Base-by-base conservation (phyloP, 805 yeast genomes). In the Saccharomycopsis sp. region DNA sequence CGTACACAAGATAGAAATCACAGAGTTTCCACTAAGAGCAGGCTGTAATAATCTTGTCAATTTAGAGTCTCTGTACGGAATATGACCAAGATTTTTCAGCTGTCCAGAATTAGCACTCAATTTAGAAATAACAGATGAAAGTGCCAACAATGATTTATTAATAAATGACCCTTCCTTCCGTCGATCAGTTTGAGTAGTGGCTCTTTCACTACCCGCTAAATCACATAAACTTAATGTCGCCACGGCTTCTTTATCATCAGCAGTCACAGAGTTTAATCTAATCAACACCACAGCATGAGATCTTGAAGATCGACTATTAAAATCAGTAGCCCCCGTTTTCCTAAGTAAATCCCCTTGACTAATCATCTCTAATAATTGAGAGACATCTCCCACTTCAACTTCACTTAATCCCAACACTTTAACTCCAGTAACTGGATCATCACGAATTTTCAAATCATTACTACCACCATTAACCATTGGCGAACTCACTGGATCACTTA, bases 171-270 rank as follows among this genome's bases (percentile, higher is more conserved):
- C 98, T 65, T 90, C 98, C 61, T 88, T 86, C 44, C 97, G 68
- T 55, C 97, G 72, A 57, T 86, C 96, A 21, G 46, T 20, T 45
- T 66, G 67, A 1, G 60, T 59, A 0, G 85, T 70, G 0, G 94
- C 95, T 42, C 84, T 74, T 63, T 90, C 98, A n/a, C 95, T 84
- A 23, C 98, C 98, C 0, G 98, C 98, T 56, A 90, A 72, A 64
- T 90, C 98, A 66, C 97, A 90, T 45, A 90, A 69, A 27, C 90
- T 85, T 26, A 90, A 73, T 0, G 87, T 79, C 28, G 88, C 73
- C 31, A 67, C 62, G 13, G 62, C 64, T 26, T 59, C 59, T 4
- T 69, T 71, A 9, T 67, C 61, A 0, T 56, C 51, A 9, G 65
- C 44, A 58, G 73, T 74, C 1, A 70, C 65, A 3, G 67, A 60